Base-by-base conservation (phyloP, 2,329 filamentous ascomycete species). In the Pseudocercospora eumusae region DNA sequence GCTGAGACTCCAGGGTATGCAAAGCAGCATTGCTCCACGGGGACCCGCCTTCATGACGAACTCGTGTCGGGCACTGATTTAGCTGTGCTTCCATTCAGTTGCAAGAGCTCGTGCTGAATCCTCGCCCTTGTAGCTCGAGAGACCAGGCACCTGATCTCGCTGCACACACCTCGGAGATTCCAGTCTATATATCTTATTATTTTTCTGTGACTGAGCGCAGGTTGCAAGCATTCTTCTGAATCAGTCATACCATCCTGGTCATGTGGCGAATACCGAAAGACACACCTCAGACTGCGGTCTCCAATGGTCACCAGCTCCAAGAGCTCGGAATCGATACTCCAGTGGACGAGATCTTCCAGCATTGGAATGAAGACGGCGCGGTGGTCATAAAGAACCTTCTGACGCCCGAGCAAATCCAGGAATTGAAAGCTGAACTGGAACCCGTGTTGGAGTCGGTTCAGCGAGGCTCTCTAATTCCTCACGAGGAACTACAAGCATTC, bases 371-470 rank as follows among this genome's bases (percentile, higher is more conserved):
- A 11, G 8, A 28, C n/a, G 56, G 56, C 10, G 56, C 27, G 15
- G 56, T 58, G 20, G 36, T 58, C 56, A 47, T 58, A 20, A 58
- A 58, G 25, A 21, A 25, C 25, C 21, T 58, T n/a, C 42, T 58
- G 20, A 28, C 20, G n/a, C 8, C 7, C 21, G 56, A 58, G 4
- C 40, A 58, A 28, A 42, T 58, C 15, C 20, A 20, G n/a, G 15
- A 15, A 25, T n/a, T 58, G 20, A 23, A 58, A 20, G n/a, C 11
- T 20, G 42, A 58, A 21, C 18, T 58, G 9, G 56, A 49, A 11
- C 40, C 40, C 10, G 40, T 25, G 20, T 21, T 58, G 9, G 23
- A 50, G 2, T 15, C 15, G 10, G 27, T 50, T 9, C 56, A 28
- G 18, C 20, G 20, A 18, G 56, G 56, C 3, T 58, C 56, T 18